Evolutionary conservation across 2,329 filamentous ascomycete genomes (phyloP).

Genomic region (Aspergillus fumigatiaffinis): DNA sequence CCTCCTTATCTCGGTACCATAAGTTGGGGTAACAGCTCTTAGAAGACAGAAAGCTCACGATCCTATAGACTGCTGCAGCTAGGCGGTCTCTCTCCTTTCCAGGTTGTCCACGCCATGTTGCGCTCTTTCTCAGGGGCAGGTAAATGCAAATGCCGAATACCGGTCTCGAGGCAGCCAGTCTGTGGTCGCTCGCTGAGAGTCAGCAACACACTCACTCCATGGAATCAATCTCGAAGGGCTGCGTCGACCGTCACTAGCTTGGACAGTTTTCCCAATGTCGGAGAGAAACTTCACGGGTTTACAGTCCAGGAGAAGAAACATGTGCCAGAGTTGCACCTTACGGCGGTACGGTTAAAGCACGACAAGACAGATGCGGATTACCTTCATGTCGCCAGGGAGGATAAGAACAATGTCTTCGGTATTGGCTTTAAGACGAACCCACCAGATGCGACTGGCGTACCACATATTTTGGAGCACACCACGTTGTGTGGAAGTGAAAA

Average conservation of each 20-base stretch:
- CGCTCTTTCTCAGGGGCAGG: slow-evolving; percentile 28
- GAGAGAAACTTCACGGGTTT: slow-evolving; percentile 89
- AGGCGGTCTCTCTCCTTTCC: neutral
- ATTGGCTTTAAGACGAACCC: slow-evolving; percentile 99
- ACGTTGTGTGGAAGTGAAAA: slow-evolving; percentile 94
- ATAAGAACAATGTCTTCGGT: slow-evolving; percentile 98
- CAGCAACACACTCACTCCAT: slow-evolving; percentile 12
- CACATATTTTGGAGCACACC: slow-evolving; percentile 96
- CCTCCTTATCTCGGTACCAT: neutral
- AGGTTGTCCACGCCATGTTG: slow-evolving; percentile 24
- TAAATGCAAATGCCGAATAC: slow-evolving; percentile 23
- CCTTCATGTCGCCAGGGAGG: slow-evolving; percentile 88
- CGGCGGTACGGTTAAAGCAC: slow-evolving; percentile 83
- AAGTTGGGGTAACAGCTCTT: neutral
- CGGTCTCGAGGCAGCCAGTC: slow-evolving; percentile 17
- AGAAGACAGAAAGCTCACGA: neutral
- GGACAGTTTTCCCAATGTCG: slow-evolving; percentile 69
- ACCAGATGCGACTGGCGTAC: slow-evolving; percentile 90
- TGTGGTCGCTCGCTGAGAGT: slow-evolving; percentile 17
- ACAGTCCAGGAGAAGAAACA: slow-evolving; percentile 84
- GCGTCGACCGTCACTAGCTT: slow-evolving; percentile 69
- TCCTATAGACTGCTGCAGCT: neutral
- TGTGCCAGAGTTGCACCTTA: slow-evolving; percentile 89
- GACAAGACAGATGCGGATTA: slow-evolving; percentile 96
- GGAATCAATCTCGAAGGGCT: slow-evolving; percentile 16